Percentiles rank a stretch among this genome's conserved stretches.
phyloP scores from a whole-genome alignment of 2,329 filamentous ascomycete species.

The Pseudocercospora ulei region DNA sequence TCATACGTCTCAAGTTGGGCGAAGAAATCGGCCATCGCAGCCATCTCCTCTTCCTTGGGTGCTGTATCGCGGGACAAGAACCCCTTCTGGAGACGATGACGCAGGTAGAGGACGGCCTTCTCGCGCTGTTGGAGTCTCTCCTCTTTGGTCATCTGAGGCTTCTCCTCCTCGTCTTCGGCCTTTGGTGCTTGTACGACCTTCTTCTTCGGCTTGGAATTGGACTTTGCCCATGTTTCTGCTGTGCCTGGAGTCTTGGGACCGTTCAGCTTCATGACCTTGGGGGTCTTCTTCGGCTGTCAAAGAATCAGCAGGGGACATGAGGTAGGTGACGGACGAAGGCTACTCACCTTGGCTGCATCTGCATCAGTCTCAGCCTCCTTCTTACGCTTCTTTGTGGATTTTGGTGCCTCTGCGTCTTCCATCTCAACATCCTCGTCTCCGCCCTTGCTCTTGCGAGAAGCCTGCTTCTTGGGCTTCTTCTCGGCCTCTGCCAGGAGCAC shows the following conservation, averaged over 20 bases:
- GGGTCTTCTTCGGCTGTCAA: slow-evolving; percentile 42
- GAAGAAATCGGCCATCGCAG: slow-evolving; percentile 64
- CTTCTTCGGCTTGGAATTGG: slow-evolving; percentile 51
- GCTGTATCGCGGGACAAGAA: slow-evolving; percentile 75
- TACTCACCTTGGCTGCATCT: slow-evolving; percentile 54
- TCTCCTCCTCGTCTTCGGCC: slow-evolving; percentile 50
- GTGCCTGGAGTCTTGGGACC: slow-evolving; percentile 37
- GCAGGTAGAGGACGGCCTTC: slow-evolving; percentile 73
- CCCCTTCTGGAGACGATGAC: slow-evolving; percentile 89
- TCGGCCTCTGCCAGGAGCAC: slow-evolving; percentile 39
- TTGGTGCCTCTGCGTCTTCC: slow-evolving; percentile 53
- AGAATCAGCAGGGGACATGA: slow-evolving; percentile 25
- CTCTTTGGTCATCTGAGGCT: slow-evolving; percentile 47
- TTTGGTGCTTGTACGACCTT: slow-evolving; percentile 45
- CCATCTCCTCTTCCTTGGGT: slow-evolving; percentile 80
- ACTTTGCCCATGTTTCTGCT: slow-evolving; percentile 31
- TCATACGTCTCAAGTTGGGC: slow-evolving; percentile 68
- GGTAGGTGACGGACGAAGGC: neutral
- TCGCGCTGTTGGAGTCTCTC: slow-evolving; percentile 50
- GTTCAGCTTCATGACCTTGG: slow-evolving; percentile 43
- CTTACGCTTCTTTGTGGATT: slow-evolving; percentile 69
- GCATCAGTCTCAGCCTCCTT: slow-evolving; percentile 55
- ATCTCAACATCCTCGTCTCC: slow-evolving; percentile 45
- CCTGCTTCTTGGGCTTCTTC: slow-evolving; percentile 42
- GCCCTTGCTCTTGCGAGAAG: slow-evolving; percentile 30